Evolutionary conservation across 2,329 filamentous ascomycete genomes (phyloP).

Genomic region (Amauroascus niger): DNA sequence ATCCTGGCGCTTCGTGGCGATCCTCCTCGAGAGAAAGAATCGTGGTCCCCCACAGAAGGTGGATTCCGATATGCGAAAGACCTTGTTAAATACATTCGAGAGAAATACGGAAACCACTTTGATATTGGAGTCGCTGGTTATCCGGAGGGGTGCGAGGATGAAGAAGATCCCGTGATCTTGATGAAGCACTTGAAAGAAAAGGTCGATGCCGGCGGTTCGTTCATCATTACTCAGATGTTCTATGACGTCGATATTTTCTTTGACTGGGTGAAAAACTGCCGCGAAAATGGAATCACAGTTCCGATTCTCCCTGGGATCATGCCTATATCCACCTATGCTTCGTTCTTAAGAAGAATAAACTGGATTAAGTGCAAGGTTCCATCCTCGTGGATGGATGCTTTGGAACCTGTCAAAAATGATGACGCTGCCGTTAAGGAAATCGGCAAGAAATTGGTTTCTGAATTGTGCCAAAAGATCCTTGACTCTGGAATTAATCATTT

Average conservation of each 20-base stretch:
- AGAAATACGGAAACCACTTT: constrained; percentile 77
- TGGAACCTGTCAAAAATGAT: constrained; percentile 94
- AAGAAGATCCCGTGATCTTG: constrained; percentile 72
- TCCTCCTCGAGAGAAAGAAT: constrained; percentile 84
- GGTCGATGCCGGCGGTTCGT: constrained; percentile 83
- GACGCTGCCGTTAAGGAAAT: constrained; percentile 85
- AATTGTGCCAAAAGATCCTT: constrained; percentile 81
- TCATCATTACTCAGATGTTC: constrained; percentile 98
- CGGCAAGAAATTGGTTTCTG: constrained; percentile 74
- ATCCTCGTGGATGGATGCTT: constrained; percentile 63
- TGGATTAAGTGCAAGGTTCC: constrained; percentile 86
- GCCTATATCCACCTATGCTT: constrained; percentile 90
- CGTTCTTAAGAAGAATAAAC: constrained; percentile 78
- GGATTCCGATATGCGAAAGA: constrained; percentile 90
- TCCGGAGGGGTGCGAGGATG: constrained; percentile 89
- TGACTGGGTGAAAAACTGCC: constrained; percentile 77
- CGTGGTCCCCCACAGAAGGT: constrained; percentile 79
- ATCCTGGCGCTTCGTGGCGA: constrained; percentile 90
- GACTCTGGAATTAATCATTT: constrained; percentile 74
- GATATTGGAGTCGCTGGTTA: constrained; percentile 97
- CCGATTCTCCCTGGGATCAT: constrained; percentile 83
- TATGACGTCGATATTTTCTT: constrained; percentile 96
- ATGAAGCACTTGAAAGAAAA: constrained; percentile 95
- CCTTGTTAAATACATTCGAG: constrained; percentile 71
- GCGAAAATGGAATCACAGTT: constrained; percentile 70